A percentile compares a stretch with the other conserved stretches of the same genome.
These are phyloP conservation scores for Gaeumannomyces tritici DNA, from an alignment of 2,329 filamentous ascomycete genomes.

Conservation along the genomic window DNA sequence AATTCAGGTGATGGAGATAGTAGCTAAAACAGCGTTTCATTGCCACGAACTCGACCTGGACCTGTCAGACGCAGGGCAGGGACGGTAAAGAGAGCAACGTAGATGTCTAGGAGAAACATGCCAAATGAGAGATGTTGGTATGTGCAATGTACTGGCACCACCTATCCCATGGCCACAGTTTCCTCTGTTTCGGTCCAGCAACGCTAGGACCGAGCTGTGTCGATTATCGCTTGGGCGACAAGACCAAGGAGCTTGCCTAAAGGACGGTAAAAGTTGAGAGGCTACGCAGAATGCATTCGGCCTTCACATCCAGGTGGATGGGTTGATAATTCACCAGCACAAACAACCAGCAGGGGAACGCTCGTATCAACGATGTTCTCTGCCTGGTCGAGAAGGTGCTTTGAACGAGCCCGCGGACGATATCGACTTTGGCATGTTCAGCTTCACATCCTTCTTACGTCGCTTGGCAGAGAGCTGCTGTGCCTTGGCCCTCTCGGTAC, in stretches of 20 bases:
- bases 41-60: too few species aligned
- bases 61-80: too few species aligned
- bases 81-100: too few species aligned
- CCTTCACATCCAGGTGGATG: not conserved
- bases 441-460: slow-evolving; percentile 56
- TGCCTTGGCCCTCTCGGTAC: slow-evolving; percentile 35
- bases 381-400: not conserved
- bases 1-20: too few species aligned
- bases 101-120: too few species aligned
- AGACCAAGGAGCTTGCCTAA: not conserved
- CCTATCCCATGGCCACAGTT: too few species aligned
- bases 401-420: slow-evolving; percentile 26
- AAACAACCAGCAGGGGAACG: not conserved
- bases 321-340: not conserved
- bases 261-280: not conserved
- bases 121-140: too few species aligned
- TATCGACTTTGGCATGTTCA: slow-evolving; percentile 53
- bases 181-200: too few species aligned
- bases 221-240: not conserved
- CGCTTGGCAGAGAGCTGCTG: slow-evolving; percentile 47
- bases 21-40: too few species aligned
- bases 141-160: too few species aligned
- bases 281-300: not conserved
- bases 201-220: too few species aligned
- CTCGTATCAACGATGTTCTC: not conserved